phyloP scores from a whole-genome alignment of 306 rosid species.

The Cotoneaster glaucophyllus region DNA sequence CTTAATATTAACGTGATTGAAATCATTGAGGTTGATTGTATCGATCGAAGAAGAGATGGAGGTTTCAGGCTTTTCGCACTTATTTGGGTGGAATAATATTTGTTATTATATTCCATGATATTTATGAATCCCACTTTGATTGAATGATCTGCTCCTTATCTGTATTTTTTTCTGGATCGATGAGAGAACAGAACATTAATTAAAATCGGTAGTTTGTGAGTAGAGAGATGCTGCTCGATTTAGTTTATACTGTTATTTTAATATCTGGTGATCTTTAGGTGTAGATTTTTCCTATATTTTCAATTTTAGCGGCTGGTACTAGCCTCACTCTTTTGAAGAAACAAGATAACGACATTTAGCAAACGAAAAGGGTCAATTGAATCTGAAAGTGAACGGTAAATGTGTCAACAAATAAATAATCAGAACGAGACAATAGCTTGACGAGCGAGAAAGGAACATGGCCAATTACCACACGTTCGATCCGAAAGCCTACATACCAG shows the following conservation, averaged over 20 bases:
- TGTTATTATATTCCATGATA: neutral
- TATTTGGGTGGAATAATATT: neutral
- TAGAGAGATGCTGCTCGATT: neutral
- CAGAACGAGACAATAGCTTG: no score
- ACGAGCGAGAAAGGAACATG: no score
- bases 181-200: neutral
- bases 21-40: neutral
- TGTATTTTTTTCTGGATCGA: neutral
- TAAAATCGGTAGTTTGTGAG: neutral
- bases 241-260: neutral
- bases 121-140: neutral
- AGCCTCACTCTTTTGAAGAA: no score
- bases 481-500: no score
- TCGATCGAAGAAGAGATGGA: neutral
- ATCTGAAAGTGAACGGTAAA: no score
- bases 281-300: neutral
- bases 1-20: neutral
- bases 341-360: no score
- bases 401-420: no score
- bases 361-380: no score
- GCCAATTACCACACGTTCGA: no score
- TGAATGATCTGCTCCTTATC: neutral
- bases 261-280: neutral
- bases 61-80: neutral
- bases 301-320: no score